Percentiles rank a stretch among this genome's conserved stretches.
These are phyloP conservation scores for Lentinula guzmanii DNA, from an alignment of 768 basidiomycete genomes.

Conservation along the genomic window DNA sequence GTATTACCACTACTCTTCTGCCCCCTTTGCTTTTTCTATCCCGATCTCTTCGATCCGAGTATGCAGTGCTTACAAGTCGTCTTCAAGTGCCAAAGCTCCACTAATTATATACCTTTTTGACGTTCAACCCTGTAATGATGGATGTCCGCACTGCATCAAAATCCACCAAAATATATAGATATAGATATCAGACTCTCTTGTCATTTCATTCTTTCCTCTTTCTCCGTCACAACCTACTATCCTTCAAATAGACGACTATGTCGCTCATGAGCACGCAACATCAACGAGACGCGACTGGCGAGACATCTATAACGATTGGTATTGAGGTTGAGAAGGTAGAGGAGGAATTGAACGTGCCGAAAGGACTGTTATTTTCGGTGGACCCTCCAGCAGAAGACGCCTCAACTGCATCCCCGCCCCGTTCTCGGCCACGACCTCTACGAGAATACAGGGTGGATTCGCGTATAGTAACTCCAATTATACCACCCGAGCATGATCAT, in stretches of 20 bases:
- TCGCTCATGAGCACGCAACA: neutral
- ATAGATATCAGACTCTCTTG: neutral
- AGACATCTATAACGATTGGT: neutral
- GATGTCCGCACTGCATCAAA: no score
- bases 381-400: neutral
- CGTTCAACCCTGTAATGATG: no score
- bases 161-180: no score
- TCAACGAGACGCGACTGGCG: neutral
- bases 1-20: no score
- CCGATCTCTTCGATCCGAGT: no score
- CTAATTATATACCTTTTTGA: no score
- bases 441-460: neutral
- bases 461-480: neutral
- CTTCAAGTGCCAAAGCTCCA: no score
- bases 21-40: no score
- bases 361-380: neutral
- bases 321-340: neutral
- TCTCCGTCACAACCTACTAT: neutral
- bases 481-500: slow-evolving; percentile 3
- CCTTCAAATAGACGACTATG: neutral
- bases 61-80: no score
- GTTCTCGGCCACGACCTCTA: neutral
- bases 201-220: neutral
- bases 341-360: neutral
- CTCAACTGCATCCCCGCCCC: neutral